These are phyloP conservation scores for Phialophora macrospora DNA, from an alignment of 2,329 filamentous ascomycete species.

Conservation along the genomic window DNA sequence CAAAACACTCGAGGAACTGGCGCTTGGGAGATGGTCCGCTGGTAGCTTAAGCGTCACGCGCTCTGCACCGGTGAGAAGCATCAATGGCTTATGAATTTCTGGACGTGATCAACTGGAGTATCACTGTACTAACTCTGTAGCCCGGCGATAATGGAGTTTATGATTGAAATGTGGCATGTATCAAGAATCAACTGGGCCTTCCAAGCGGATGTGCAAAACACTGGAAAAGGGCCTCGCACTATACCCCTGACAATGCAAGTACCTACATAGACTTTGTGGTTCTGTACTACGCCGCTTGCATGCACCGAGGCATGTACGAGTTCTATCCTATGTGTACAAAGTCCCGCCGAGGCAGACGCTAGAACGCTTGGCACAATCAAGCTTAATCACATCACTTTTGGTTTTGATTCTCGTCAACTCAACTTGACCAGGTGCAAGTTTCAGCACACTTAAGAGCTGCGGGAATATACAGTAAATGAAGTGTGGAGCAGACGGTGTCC, in stretches of 20 bases:
- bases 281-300: not conserved
- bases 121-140: constrained; percentile 2
- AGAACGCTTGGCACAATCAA: not conserved
- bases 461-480: not conserved
- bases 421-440: not conserved
- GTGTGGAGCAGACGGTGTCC: not conserved
- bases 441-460: not conserved
- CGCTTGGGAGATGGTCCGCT: constrained; percentile 46
- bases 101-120: not conserved
- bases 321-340: not conserved
- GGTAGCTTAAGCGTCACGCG: constrained; percentile 41
- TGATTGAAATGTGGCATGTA: constrained; percentile 3
- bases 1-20: constrained; percentile 48
- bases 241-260: not conserved
- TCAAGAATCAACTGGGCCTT: not conserved
- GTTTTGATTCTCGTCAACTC: not conserved
- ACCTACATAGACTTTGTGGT: not conserved
- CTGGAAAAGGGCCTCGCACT: not conserved
- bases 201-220: not conserved
- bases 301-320: too few relatives aligned
- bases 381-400: not conserved
- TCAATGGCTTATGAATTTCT: constrained; percentile 11
- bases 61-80: constrained; percentile 8
- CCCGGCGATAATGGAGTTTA: constrained; percentile 10
- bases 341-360: too few relatives aligned